Evolutionary conservation across 2,329 filamentous ascomycete species (phyloP), one percentile per base, ranked within the genome.

Genomic region (Chaetomium sp.): DNA sequence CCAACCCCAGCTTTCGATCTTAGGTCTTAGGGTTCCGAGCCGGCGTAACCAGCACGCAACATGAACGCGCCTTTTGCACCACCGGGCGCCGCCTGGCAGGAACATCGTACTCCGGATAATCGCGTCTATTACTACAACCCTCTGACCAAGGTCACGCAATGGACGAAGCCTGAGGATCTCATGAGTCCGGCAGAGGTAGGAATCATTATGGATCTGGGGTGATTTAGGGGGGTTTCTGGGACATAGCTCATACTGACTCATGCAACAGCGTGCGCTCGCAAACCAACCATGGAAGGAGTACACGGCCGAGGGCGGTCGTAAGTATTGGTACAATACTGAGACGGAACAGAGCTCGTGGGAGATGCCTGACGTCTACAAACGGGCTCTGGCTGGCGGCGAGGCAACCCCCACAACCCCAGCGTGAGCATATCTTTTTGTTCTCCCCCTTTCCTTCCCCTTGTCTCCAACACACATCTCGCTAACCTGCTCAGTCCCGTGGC

Each of bases 301-400:
- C 68, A 90, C 87, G 33, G 86, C 89, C 27, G 85, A 91, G 59
- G 88, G 89, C 61, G 94, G 92, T 47, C 85, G 86, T 65, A 89
- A 92, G 69, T 99, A 99, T 73, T 99, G 91, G 88, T 92, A 91
- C 71, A 94, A 99, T 71, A 88, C 86, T 37, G 87, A 95, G 71
- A 91, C 89, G 45, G 91, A 92, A 72, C 82, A 91, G 74, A 97
- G 91, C 70, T 90, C 88, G 36, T 99, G 94, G 94, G 87, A 91
- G 67, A 91, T 96, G 80, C 94, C 94, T 54, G 88, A 90, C 54
- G 83, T 76, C 60, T 91, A 91, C 73, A 90, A 88, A 68, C 79
- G 80, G 64, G 88, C 89, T 58, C 76, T 91, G 56, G 85, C 85
- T 51, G 80, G 83, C 60, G 80, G 84, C 60, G 76, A 77, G 42